A percentile compares a stretch with the other conserved stretches of the same genome.
Conservation (phyloP, 169 alveolate genomes). For the Ichthyophthirius multifiliis region DNA sequence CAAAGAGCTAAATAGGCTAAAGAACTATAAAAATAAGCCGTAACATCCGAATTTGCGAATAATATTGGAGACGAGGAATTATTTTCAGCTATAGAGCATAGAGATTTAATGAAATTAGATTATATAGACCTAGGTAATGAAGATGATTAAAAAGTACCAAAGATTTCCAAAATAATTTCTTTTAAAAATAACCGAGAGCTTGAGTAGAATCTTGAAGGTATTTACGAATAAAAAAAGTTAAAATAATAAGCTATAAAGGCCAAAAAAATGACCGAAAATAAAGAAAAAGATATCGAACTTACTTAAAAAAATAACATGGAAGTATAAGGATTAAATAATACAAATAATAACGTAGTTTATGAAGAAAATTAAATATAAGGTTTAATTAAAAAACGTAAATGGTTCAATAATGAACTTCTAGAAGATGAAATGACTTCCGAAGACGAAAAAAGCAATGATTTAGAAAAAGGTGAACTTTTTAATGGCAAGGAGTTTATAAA, state of each 20-base stretch:
- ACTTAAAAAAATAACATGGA: no score
- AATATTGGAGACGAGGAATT: slow-evolving; percentile 5
- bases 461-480: slow-evolving; percentile 12
- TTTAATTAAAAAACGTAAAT: not conserved
- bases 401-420: not conserved
- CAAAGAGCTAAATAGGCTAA: slow-evolving; percentile 9
- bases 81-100: not conserved
- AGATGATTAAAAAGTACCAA: not conserved
- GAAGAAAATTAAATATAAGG: no score
- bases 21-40: not conserved
- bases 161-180: not conserved
- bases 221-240: not conserved
- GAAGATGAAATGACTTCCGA: not conserved
- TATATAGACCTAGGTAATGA: not conserved
- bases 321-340: no score
- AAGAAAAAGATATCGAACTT: no score
- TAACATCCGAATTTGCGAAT: not conserved
- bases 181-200: not conserved
- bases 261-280: no score
- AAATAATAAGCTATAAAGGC: not conserved
- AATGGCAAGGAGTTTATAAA: not conserved
- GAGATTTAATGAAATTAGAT: not conserved
- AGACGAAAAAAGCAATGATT: slow-evolving; percentile 10
- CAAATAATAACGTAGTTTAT: no score
- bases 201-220: slow-evolving; percentile 6